These are phyloP conservation scores for Fragosphaeria purpurea DNA, from an alignment of 2,329 filamentous ascomycete genomes.

Conservation along the genomic window DNA sequence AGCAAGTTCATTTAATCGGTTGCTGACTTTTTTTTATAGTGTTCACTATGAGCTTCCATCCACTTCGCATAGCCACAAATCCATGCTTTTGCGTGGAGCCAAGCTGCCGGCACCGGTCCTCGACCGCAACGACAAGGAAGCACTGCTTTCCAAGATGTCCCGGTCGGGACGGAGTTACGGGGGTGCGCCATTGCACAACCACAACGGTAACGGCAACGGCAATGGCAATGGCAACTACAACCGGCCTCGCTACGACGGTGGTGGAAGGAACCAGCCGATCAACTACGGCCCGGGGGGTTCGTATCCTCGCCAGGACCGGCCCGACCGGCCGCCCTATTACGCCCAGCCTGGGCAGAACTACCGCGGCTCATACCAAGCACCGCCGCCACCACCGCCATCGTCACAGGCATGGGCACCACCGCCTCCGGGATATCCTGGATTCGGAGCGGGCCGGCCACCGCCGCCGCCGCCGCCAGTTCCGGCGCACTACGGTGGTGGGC, in stretches of 20 bases:
- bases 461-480: slow-evolving; percentile 31
- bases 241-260: slow-evolving; percentile 1
- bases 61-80: slow-evolving; percentile 69
- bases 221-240: not conserved
- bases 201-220: slow-evolving; percentile 19
- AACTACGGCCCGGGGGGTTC: slow-evolving; percentile 35
- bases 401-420: slow-evolving; percentile 30
- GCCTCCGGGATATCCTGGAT: slow-evolving; percentile 33
- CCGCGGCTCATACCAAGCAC: slow-evolving; percentile 15
- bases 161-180: slow-evolving; percentile 60
- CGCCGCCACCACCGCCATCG: slow-evolving; percentile 8
- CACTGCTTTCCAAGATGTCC: slow-evolving; percentile 55
- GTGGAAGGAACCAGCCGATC: slow-evolving; percentile 29
- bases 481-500: slow-evolving; percentile 11
- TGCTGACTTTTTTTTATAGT: slow-evolving; percentile 35
- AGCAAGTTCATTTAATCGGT: not conserved
- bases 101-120: slow-evolving; percentile 63
- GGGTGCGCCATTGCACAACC: slow-evolving; percentile 34
- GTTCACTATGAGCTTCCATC: slow-evolving; percentile 79
- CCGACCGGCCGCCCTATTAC: slow-evolving; percentile 7
- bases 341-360: slow-evolving; percentile 11
- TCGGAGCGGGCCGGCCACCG: slow-evolving; percentile 33
- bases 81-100: slow-evolving; percentile 82
- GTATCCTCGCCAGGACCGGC: slow-evolving; percentile 12
- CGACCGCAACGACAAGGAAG: slow-evolving; percentile 64